Base-by-base conservation (phyloP, 371 early-diverging fungal genomes). In the Rhizopus delemar region DNA sequence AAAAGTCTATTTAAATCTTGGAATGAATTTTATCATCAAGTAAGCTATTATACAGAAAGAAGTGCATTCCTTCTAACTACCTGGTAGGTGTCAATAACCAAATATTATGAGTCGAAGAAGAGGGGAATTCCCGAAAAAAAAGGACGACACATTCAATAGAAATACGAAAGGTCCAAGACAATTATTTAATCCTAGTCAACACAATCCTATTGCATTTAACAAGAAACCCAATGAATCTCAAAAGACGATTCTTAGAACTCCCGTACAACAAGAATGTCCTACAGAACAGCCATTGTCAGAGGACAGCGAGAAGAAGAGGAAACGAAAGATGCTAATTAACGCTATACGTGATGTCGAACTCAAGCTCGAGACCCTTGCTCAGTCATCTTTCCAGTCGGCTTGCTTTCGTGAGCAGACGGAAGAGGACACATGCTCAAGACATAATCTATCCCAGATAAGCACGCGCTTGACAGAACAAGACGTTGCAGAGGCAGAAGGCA, bases 151-250 rank as follows among this genome's bases (percentile, higher is more conserved):
- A 31, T 66, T 62, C 51, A 57, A 58, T 29, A 57, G 67, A 31
- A 57, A 59, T 22, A 38, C 39, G 36, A 29, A 39, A 33, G 11
- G 33, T 15, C 41, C 51, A 46, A 63, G 59, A 53, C 73, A 69
- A 13, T 39, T 78, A 22, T 78, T 75, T 52, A 63, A 78, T 46
- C 78, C 78, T 41, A 57, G 64, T 33, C 62, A 66, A 2, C 73
- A 78, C 28, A 62, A 78, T 35, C 78, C 78, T 12, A 67, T 78
- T 6, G 65, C 60, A 6, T 78, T 78, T 38, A 74, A 75, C 35
- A 66, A 59, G 15, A 29, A 57, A 46, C 15, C 46, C 48, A 46
- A 31, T n/a, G 36, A 48, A 31, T 35, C 16, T 28, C 32, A 36
- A 55, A 32, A 15, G 8, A 22, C 49, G 4, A 13, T 32, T 16